These are phyloP conservation scores for Triticum dicoccoides DNA, from an alignment of 176 grass and related monocot species.

Conservation along the genomic window DNA sequence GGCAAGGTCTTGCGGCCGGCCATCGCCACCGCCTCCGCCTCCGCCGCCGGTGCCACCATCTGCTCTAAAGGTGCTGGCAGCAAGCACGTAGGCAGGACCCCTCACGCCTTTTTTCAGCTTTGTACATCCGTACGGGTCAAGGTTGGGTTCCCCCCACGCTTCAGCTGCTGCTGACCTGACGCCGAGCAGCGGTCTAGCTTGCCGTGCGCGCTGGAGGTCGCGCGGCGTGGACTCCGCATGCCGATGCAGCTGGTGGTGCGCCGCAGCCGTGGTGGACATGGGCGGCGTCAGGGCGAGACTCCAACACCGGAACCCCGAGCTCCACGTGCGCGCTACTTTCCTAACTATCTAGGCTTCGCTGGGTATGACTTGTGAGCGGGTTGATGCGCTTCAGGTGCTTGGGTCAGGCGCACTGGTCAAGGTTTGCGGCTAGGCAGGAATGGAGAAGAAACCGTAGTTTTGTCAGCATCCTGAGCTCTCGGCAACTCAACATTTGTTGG, in stretches of 20 bases:
- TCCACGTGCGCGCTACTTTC: too few relatives aligned
- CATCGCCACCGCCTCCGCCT: not conserved
- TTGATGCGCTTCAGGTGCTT: too few relatives aligned
- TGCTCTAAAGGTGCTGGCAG: not conserved
- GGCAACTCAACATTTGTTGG: not conserved
- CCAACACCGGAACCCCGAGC: not conserved
- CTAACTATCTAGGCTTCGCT: too few relatives aligned
- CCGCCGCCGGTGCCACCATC: slow-evolving; percentile 28
- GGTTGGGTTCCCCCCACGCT: slow-evolving; percentile 28
- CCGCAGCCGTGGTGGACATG: slow-evolving; percentile 15
- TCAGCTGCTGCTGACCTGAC: not conserved
- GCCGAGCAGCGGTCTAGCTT: not conserved
- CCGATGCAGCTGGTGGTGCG: too few relatives aligned
- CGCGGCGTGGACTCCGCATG: slow-evolving; percentile 2
- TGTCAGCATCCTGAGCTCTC: not conserved
- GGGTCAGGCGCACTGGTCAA: not conserved
- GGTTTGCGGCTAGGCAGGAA: not conserved
- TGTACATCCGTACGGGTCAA: not conserved
- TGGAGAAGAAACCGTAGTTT: too few relatives aligned
- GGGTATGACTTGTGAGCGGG: too few relatives aligned
- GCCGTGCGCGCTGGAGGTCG: not conserved
- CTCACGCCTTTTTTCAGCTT: not conserved
- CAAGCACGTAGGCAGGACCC: not conserved
- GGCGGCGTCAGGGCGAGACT: not conserved
- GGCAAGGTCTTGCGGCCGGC: slow-evolving; percentile 21